Percentiles rank a stretch among this genome's conserved stretches.
These are phyloP conservation scores for Theileria sp. DNA, from an alignment of 169 alveolate species.

Conservation along the genomic window DNA sequence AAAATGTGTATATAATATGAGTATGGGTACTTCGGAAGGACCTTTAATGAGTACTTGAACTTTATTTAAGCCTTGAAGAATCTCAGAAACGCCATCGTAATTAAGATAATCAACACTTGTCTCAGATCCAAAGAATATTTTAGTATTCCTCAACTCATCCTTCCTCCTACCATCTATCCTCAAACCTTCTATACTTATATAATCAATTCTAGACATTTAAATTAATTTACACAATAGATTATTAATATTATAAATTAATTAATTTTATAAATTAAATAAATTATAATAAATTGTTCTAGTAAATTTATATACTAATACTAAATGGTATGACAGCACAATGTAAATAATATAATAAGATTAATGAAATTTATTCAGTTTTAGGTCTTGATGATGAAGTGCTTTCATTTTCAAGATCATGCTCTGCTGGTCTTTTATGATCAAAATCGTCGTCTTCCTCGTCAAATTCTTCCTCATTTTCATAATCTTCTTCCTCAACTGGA, in stretches of 20 bases:
- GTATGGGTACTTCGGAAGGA: constrained; percentile 47
- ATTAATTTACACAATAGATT: not conserved
- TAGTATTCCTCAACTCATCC: constrained; percentile 67
- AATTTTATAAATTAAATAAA: too few species aligned
- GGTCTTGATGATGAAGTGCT: constrained; percentile 13
- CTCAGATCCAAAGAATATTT: constrained; percentile 67
- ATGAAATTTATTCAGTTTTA: not conserved
- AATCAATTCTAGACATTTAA: constrained; percentile 67
- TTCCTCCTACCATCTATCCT: constrained; percentile 74
- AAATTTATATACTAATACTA: not conserved
- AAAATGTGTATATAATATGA: not conserved
- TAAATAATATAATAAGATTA: not conserved
- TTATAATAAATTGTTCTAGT: too few species aligned
- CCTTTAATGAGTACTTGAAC: constrained; percentile 60
- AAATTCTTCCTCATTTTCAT: constrained; percentile 75
- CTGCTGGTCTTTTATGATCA: constrained; percentile 11
- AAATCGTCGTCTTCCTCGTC: constrained; percentile 42
- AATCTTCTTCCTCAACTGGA: constrained; percentile 70
- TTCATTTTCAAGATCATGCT: constrained; percentile 6
- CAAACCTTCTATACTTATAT: constrained; percentile 73
- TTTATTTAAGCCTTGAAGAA: constrained; percentile 57
- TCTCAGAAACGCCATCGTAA: constrained; percentile 62
- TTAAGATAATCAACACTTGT: constrained; percentile 36
- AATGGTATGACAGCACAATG: not conserved
- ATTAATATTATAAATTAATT: not conserved